phyloP scores from a whole-genome alignment of 2,329 filamentous ascomycete genomes.

The Colletotrichum melonis region DNA sequence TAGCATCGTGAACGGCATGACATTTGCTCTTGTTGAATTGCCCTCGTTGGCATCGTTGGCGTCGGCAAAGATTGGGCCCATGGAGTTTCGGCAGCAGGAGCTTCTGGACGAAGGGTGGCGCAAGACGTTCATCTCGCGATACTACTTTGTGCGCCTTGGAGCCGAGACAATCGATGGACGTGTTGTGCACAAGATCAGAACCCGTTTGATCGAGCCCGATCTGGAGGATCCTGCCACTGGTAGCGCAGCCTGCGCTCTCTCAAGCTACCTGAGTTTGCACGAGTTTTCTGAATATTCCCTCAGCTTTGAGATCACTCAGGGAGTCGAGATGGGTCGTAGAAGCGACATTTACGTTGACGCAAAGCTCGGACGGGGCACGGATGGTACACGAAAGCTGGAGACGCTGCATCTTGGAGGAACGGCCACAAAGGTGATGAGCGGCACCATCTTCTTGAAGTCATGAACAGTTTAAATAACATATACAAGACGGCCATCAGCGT shows the following conservation, averaged over 20 bases:
- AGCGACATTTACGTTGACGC: constrained; percentile 30
- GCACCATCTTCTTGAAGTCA: constrained; percentile 13
- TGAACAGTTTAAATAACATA: not conserved
- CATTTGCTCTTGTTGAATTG: constrained; percentile 75
- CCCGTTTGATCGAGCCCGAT: constrained; percentile 67
- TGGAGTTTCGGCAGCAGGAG: constrained; percentile 46
- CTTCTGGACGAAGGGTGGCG: constrained; percentile 68
- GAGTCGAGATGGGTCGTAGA: constrained; percentile 34
- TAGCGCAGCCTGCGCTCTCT: constrained; percentile 69
- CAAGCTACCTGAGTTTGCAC: constrained; percentile 63
- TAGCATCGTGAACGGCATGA: constrained; percentile 79
- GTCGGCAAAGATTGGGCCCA: constrained; percentile 45
- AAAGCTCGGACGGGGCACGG: not conserved
- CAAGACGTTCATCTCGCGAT: constrained; percentile 63
- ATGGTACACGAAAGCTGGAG: constrained; percentile 4
- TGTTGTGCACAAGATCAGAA: constrained; percentile 53
- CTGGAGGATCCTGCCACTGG: constrained; percentile 73
- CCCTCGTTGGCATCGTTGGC: constrained; percentile 69
- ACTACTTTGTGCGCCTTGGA: constrained; percentile 64
- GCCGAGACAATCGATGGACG: constrained; percentile 6
- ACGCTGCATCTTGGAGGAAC: constrained; percentile 29
- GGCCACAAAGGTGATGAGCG: constrained; percentile 31
- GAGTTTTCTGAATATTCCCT: constrained; percentile 43
- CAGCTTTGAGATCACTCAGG: constrained; percentile 35
- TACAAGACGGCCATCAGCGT: too few species aligned